These are phyloP conservation scores for Anaeromyces robustus DNA, from an alignment of 192 early-diverging fungal species.

Conservation along the genomic window DNA sequence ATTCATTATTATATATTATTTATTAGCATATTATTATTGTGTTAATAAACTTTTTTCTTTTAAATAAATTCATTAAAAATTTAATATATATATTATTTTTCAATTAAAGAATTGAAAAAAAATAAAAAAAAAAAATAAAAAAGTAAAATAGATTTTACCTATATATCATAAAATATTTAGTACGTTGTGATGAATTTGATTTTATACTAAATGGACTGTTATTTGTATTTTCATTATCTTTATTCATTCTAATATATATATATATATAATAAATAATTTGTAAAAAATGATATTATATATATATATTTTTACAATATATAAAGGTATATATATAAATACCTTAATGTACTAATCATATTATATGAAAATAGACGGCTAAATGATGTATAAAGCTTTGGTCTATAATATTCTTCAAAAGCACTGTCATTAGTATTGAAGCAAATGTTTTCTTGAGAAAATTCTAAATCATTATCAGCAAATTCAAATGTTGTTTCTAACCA, in stretches of 20 bases:
- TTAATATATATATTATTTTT: no score
- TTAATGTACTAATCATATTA: constrained; percentile 66
- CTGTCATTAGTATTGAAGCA: constrained; percentile 17
- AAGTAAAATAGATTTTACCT: constrained; percentile 2
- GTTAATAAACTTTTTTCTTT: no score
- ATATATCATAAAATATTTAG: constrained; percentile 18
- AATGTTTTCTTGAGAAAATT: not conserved
- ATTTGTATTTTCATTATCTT: constrained; percentile 5
- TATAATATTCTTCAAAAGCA: constrained; percentile 81
- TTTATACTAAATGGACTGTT: constrained; percentile 28
- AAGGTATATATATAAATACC: not conserved
- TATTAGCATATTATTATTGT: no score
- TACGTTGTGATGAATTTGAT: constrained; percentile 13
- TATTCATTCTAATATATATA: not conserved
- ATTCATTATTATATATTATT: no score
- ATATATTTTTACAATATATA: no score
- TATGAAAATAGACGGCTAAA: constrained; percentile 66
- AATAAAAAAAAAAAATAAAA: no score
- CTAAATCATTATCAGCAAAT: constrained; percentile 2
- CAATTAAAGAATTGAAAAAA: no score
- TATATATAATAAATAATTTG: no score
- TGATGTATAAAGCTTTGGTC: constrained; percentile 55
- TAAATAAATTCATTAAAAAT: no score
- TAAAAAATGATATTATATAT: no score
- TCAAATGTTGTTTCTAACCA: constrained; percentile 19